These are phyloP conservation scores for Cavenderia fasciculata DNA, from an alignment of 78 protist species.

Conservation along the genomic window DNA sequence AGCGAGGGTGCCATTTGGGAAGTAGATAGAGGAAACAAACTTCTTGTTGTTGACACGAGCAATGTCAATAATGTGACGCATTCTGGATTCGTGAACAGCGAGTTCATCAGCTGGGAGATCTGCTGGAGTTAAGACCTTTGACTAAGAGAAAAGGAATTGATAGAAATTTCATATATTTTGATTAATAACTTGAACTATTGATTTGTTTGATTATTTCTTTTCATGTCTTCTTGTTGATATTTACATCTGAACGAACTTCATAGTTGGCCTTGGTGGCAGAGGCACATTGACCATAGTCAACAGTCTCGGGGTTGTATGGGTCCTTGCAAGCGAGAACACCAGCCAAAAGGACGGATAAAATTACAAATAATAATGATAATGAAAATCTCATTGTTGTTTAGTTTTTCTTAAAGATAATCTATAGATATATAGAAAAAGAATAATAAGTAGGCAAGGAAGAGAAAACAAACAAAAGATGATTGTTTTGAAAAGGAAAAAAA, in stretches of 20 bases:
- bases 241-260: not conserved
- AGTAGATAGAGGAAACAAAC: slow-evolving; percentile 57
- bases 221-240: too few species aligned
- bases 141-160: not conserved
- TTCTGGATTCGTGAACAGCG: slow-evolving; percentile 25
- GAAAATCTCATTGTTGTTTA: too few species aligned
- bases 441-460: too few species aligned
- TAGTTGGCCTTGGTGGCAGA: not conserved
- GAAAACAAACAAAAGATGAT: too few species aligned
- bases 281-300: not conserved
- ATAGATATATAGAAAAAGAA: too few species aligned
- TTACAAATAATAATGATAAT: too few species aligned
- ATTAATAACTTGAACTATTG: not conserved
- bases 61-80: slow-evolving; percentile 8
- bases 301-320: not conserved
- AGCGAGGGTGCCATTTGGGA: not conserved
- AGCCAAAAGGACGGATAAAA: too few species aligned
- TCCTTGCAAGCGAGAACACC: slow-evolving; percentile 23
- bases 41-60: slow-evolving; percentile 5
- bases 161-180: not conserved
- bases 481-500: too few species aligned
- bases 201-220: too few species aligned
- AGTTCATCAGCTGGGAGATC: slow-evolving; percentile 28
- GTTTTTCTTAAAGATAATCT: too few species aligned
- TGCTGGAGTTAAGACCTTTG: slow-evolving; percentile 9